A percentile compares a stretch with the other conserved stretches of the same genome.
These are phyloP conservation scores for Leccinum pachyderme DNA, from an alignment of 1,284 basidiomycete species.

Conservation along the genomic window DNA sequence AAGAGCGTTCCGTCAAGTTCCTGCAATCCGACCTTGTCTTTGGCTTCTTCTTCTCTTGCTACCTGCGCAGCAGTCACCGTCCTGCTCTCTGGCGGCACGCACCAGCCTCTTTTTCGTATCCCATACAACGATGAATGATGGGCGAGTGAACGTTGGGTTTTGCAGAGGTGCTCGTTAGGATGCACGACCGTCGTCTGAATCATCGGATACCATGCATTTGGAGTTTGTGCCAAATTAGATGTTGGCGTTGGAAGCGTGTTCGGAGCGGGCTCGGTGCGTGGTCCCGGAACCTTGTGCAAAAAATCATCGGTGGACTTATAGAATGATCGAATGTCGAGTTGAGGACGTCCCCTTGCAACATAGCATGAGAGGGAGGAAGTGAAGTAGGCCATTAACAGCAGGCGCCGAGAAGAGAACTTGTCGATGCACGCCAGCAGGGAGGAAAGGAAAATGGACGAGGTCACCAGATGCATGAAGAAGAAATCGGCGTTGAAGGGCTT, in stretches of 20 bases:
- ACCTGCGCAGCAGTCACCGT: constrained; percentile 16
- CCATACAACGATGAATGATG: constrained; percentile 52
- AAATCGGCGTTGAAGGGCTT: constrained; percentile 43
- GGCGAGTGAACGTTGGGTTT: constrained; percentile 53
- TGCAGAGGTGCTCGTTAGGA: constrained; percentile 62
- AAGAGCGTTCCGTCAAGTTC: constrained; percentile 51
- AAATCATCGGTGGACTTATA: constrained; percentile 25
- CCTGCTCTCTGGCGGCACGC: constrained; percentile 7
- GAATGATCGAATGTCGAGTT: constrained; percentile 37
- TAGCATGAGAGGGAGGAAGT: constrained; percentile 36
- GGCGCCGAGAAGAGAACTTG: constrained; percentile 30
- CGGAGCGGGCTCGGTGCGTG: constrained; percentile 32
- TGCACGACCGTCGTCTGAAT: constrained; percentile 33
- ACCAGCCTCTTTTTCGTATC: constrained; percentile 32
- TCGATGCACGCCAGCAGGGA: constrained; percentile 32
- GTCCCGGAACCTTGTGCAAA: constrained; percentile 31
- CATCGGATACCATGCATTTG: constrained; percentile 58
- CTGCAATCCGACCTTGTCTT: constrained; percentile 23
- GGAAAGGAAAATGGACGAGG: constrained; percentile 44
- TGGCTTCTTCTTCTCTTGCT: constrained; percentile 25
- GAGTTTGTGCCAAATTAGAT: constrained; percentile 32
- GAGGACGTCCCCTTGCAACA: constrained; percentile 39
- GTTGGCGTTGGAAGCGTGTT: constrained; percentile 35
- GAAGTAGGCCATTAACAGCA: constrained; percentile 42
- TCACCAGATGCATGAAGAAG: constrained; percentile 46